These are phyloP conservation scores for Acorus calamus DNA, from an alignment of 106 monocot species.

Conservation along the genomic window DNA sequence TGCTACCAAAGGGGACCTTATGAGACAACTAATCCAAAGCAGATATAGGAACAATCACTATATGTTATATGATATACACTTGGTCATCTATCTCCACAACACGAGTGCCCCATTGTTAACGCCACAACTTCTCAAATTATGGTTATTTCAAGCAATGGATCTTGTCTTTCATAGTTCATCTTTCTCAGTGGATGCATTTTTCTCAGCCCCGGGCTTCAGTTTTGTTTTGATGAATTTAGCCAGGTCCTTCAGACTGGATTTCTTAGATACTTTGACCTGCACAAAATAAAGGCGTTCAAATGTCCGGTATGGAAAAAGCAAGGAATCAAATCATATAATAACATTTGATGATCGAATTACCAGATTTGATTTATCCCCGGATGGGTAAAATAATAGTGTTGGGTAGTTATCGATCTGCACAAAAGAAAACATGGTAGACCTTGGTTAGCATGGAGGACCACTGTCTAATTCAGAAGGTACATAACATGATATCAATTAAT, in stretches of 20 bases:
- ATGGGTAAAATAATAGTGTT: constrained; percentile 66
- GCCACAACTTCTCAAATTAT: too few relatives aligned
- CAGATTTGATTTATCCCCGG: constrained; percentile 74
- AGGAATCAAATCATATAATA: background rate
- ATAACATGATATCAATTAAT: too few relatives aligned
- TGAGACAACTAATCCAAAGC: too few relatives aligned
- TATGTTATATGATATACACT: too few relatives aligned
- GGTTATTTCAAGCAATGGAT: too few relatives aligned
- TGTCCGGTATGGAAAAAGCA: background rate
- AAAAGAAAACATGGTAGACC: background rate
- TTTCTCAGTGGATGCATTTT: constrained; percentile 17
- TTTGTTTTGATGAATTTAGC: constrained; percentile 43
- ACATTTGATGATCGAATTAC: constrained; percentile 26
- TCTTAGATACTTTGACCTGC: constrained; percentile 87
- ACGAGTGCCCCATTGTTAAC: too few relatives aligned
- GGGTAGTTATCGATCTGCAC: constrained; percentile 72
- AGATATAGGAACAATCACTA: too few relatives aligned
- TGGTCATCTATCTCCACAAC: too few relatives aligned
- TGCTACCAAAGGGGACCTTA: too few relatives aligned
- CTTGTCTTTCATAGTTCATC: constrained; percentile 34
- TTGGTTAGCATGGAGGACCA: background rate
- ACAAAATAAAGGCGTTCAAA: background rate
- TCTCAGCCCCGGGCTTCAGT: constrained; percentile 2
- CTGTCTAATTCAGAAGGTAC: too few relatives aligned
- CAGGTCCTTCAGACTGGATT: constrained; percentile 65